phyloP scores from a whole-genome alignment of 2,329 filamentous ascomycete species.

The Epichloe glyceriae region DNA sequence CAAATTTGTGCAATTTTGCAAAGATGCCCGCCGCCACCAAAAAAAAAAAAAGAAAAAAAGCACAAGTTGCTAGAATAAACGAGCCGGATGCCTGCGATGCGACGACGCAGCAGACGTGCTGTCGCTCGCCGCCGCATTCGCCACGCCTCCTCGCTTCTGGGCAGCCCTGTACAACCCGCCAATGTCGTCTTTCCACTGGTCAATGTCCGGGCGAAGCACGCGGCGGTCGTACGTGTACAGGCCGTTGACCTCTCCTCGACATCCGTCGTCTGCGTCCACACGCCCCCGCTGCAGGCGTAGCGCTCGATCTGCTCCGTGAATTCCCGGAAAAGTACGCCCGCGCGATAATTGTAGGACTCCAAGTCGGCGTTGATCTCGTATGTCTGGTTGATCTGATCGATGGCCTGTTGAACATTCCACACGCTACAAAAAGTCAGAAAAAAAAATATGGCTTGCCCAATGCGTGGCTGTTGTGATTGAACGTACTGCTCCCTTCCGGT shows the following conservation, averaged over 20 bases:
- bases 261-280: conserved; percentile 64
- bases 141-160: conserved; percentile 8
- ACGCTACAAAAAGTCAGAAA: conserved; percentile 26
- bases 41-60: no score
- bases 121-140: no score
- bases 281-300: conserved; percentile 51
- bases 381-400: conserved; percentile 49
- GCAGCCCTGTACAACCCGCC: conserved; percentile 46
- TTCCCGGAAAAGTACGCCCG: conserved; percentile 45
- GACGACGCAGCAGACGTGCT: background rate
- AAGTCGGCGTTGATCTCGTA: conserved; percentile 51
- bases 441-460: no score
- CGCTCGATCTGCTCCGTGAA: conserved; percentile 46
- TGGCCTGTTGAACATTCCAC: conserved; percentile 49
- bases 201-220: conserved; percentile 39
- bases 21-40: no score
- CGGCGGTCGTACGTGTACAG: conserved; percentile 56
- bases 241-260: conserved; percentile 63
- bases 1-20: no score
- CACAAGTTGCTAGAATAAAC: no score
- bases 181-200: conserved; percentile 49
- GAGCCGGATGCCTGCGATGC: background rate
- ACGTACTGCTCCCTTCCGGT: conserved; percentile 47
- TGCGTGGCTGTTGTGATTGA: no score
- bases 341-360: conserved; percentile 53